These are phyloP conservation scores for Trichoderma hamatum DNA, from an alignment of 2,329 filamentous ascomycete species.

Conservation along the genomic window DNA sequence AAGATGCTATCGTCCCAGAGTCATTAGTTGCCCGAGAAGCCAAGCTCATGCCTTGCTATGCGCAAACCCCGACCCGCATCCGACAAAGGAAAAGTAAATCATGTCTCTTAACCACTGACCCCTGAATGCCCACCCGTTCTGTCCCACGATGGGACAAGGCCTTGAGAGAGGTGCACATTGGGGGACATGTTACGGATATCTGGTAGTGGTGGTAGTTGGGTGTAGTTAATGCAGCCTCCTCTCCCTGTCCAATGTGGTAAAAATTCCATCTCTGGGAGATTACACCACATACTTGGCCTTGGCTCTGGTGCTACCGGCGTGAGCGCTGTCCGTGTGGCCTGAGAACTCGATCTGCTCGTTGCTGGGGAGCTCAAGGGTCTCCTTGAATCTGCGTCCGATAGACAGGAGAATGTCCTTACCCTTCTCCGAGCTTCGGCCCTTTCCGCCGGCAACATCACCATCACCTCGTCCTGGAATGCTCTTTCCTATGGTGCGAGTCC, in stretches of 20 bases:
- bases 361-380: conserved; percentile 77
- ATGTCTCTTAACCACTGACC: conserved; percentile 19
- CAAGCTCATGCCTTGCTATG: conserved; percentile 23
- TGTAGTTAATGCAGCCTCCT: conserved; percentile 33
- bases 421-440: conserved; percentile 78
- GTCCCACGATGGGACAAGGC: background rate
- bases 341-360: conserved; percentile 89
- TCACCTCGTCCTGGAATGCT: conserved; percentile 75
- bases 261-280: conserved; percentile 30
- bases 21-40: conserved; percentile 25
- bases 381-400: conserved; percentile 92
- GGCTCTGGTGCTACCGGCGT: conserved; percentile 89
- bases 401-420: conserved; percentile 80
- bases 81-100: conserved; percentile 24
- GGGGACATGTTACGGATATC: conserved; percentile 31
- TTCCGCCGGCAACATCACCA: conserved; percentile 71
- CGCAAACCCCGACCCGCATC: conserved; percentile 19
- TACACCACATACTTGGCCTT: conserved; percentile 93
- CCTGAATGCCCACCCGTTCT: background rate
- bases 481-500: conserved; percentile 94
- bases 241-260: conserved; percentile 9
- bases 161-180: conserved; percentile 6
- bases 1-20: conserved; percentile 23
- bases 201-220: conserved; percentile 14
- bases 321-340: conserved; percentile 91